Evolutionary conservation across 352 stramenopile species (phyloP).

Genomic region (Halophytophthora polymorphica): DNA sequence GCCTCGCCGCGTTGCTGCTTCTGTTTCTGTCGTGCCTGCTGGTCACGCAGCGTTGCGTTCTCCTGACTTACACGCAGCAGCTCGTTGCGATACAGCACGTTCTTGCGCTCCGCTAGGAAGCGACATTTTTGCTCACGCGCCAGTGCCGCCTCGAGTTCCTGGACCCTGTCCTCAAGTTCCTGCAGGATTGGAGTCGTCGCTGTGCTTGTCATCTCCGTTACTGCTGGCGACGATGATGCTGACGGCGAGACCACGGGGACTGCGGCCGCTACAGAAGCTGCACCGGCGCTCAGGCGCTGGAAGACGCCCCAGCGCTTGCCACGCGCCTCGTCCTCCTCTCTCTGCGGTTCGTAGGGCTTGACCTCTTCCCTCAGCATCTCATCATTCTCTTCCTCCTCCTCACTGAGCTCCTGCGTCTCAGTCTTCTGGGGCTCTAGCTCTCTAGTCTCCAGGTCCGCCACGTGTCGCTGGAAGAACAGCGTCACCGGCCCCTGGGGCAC

Average conservation of each 20-base stretch:
- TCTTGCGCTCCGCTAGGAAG: constrained; percentile 69
- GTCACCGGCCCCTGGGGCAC: constrained; percentile 34
- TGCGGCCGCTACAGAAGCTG: constrained; percentile 10
- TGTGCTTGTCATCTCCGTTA: not conserved
- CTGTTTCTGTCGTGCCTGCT: constrained; percentile 22
- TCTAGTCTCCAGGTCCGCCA: constrained; percentile 3
- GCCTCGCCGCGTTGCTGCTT: constrained; percentile 17
- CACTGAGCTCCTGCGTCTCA: constrained; percentile 3
- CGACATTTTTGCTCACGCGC: constrained; percentile 69
- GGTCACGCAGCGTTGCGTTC: constrained; percentile 46
- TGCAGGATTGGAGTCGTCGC: constrained; percentile 14
- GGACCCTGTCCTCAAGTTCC: constrained; percentile 27
- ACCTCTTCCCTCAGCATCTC: not conserved
- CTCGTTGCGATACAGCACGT: constrained; percentile 73
- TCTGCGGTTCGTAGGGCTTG: not conserved
- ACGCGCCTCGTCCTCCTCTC: constrained; percentile 6
- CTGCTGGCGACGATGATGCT: constrained; percentile 3
- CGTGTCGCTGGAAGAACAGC: constrained; percentile 40
- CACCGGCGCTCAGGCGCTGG: constrained; percentile 30
- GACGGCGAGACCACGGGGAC: constrained; percentile 2
- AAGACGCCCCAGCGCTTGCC: constrained; percentile 41
- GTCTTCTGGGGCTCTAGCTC: constrained; percentile 11
- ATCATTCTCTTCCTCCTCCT: constrained; percentile 6
- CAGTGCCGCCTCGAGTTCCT: constrained; percentile 35
- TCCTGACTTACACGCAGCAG: constrained; percentile 52